phyloP scores from a whole-genome alignment of 129 eudicot genomes.

The Solidago caesia region DNA sequence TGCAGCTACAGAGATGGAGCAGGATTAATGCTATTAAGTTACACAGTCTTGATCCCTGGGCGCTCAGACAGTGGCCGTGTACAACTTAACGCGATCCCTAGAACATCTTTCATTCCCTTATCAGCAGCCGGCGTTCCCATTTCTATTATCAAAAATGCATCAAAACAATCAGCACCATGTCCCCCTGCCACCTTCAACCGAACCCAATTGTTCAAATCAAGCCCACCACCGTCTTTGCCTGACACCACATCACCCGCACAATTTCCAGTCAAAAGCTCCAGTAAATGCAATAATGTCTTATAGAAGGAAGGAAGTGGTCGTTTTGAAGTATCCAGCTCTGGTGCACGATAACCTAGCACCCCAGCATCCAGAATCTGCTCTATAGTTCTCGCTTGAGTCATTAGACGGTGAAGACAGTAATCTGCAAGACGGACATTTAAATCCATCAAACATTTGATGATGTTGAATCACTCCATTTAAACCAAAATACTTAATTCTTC shows the following conservation, averaged over 20 bases:
- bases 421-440: conserved; percentile 89
- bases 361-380: conserved; percentile 98
- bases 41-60: conserved; percentile 96
- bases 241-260: conserved; percentile 99
- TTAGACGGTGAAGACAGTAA: conserved; percentile 93
- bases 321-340: conserved; percentile 82
- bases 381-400: conserved; percentile 92
- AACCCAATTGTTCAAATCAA: conserved; percentile 92
- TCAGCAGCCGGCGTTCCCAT: conserved; percentile 64
- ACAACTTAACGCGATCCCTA: conserved; percentile 83
- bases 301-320: conserved; percentile 92
- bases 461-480: no score
- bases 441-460: no score
- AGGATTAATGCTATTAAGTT: no score
- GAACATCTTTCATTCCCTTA: conserved; percentile 86
- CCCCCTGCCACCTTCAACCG: conserved; percentile 86
- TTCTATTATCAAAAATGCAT: conserved; percentile 53
- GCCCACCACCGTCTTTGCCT: conserved; percentile 90
- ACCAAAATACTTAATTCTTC: no score
- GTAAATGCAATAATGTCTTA: conserved; percentile 88
- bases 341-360: conserved; percentile 94
- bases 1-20: no score
- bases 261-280: conserved; percentile 87
- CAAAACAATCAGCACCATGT: conserved; percentile 81
- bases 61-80: conserved; percentile 84